These are phyloP conservation scores for Ceratocystis ficicola DNA, from an alignment of 2,329 filamentous ascomycete genomes.

Conservation along the genomic window DNA sequence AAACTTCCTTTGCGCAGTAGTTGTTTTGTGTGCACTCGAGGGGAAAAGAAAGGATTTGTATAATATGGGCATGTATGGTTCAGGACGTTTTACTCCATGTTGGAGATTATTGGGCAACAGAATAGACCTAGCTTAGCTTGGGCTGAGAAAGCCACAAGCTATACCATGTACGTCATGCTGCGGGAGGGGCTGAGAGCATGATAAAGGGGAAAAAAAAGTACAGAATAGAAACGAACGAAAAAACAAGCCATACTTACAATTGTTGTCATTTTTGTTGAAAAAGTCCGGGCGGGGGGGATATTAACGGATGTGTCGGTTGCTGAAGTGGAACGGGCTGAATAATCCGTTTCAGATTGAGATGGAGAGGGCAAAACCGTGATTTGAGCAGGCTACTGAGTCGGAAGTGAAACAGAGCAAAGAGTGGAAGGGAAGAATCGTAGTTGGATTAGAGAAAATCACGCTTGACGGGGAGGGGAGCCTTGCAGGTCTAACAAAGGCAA, in stretches of 20 bases:
- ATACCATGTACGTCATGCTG: background rate
- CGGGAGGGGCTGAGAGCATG: background rate
- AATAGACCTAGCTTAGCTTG: background rate
- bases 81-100: background rate
- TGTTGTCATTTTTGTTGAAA: background rate
- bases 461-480: background rate
- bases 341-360: background rate
- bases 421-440: background rate
- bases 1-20: background rate
- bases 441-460: background rate
- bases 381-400: background rate
- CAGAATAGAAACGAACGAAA: background rate
- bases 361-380: background rate
- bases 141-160: slow-evolving; percentile 1
- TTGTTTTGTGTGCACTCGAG: background rate
- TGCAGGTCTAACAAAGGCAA: background rate
- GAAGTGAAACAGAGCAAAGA: background rate
- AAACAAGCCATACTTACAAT: slow-evolving; percentile 1
- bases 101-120: slow-evolving; percentile 7
- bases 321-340: background rate
- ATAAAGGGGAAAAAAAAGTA: background rate
- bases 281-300: background rate
- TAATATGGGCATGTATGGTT: background rate
- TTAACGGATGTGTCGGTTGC: background rate
- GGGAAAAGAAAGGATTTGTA: background rate